Conservation (phyloP, 345 rosid genomes). For the Carallia pectinifolia region DNA sequence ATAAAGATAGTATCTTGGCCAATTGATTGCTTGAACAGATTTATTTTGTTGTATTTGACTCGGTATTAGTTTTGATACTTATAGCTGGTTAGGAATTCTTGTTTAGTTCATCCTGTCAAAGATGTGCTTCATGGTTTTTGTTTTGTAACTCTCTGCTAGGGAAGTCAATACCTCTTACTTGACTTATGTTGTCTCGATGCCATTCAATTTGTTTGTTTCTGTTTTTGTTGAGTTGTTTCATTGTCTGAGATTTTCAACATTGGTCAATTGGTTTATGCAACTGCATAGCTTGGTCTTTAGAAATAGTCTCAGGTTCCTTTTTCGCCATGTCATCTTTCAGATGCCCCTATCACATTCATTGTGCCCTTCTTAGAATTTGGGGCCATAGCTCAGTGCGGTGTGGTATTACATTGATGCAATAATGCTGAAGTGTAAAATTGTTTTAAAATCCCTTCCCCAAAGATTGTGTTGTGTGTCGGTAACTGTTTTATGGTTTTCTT, state of each 20-base stretch:
- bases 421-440: too few relatives aligned
- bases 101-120: not conserved
- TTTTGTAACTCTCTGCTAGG: not conserved
- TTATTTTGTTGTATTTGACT: not conserved
- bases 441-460: too few relatives aligned
- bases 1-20: not conserved
- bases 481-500: too few relatives aligned
- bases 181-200: conserved; percentile 9
- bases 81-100: not conserved
- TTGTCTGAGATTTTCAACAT: not conserved
- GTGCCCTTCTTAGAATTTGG: too few relatives aligned
- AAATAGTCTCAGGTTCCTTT: too few relatives aligned
- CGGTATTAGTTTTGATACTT: not conserved
- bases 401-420: too few relatives aligned
- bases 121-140: not conserved
- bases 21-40: conserved; percentile 3
- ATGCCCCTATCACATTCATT: too few relatives aligned
- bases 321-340: too few relatives aligned
- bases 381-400: too few relatives aligned
- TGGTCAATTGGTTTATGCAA: too few relatives aligned
- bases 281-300: too few relatives aligned
- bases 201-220: conserved; percentile 7
- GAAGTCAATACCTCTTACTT: not conserved
- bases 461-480: too few relatives aligned
- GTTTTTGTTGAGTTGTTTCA: not conserved